phyloP scores from a whole-genome alignment of 2,329 filamentous ascomycete genomes.

The Simplicillium aogashimaense region DNA sequence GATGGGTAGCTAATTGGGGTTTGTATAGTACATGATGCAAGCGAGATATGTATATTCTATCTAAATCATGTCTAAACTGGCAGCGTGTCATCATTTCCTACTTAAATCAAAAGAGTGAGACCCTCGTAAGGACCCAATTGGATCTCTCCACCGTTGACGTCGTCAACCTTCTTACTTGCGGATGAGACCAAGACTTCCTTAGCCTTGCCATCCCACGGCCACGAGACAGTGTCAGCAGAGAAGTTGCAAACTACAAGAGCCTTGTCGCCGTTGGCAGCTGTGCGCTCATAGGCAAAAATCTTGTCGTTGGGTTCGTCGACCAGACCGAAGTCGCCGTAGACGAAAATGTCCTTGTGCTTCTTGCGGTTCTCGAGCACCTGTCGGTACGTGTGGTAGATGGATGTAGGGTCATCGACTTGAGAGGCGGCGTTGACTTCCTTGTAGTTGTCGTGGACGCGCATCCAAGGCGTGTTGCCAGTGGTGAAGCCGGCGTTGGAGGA shows the following conservation, averaged over 20 bases:
- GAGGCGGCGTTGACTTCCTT: conserved; percentile 49
- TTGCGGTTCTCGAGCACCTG: conserved; percentile 50
- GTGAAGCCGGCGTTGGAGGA: conserved; percentile 56
- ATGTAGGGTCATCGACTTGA: conserved; percentile 36
- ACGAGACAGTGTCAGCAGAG: conserved; percentile 18
- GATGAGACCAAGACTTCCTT: conserved; percentile 24
- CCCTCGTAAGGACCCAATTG: conserved; percentile 26
- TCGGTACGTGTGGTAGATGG: conserved; percentile 53
- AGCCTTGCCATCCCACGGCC: conserved; percentile 17
- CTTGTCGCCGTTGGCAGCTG: conserved; percentile 16
- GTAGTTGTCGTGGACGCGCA: conserved; percentile 57
- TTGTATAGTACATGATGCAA: background rate
- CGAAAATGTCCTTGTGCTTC: conserved; percentile 48
- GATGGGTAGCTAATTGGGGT: background rate
- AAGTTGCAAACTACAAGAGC: conserved; percentile 30
- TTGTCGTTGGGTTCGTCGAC: conserved; percentile 24
- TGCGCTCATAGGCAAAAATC: conserved; percentile 27
- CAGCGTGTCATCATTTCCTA: background rate
- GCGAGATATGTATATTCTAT: background rate
- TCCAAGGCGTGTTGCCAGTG: conserved; percentile 50
- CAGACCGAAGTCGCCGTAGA: conserved; percentile 49
- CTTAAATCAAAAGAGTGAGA: conserved; percentile 17
- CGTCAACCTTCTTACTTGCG: conserved; percentile 15
- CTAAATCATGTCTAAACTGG: background rate
- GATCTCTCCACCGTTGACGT: conserved; percentile 16